phyloP scores from a whole-genome alignment of 345 rosid species.

The Tarenaya hassleriana region DNA sequence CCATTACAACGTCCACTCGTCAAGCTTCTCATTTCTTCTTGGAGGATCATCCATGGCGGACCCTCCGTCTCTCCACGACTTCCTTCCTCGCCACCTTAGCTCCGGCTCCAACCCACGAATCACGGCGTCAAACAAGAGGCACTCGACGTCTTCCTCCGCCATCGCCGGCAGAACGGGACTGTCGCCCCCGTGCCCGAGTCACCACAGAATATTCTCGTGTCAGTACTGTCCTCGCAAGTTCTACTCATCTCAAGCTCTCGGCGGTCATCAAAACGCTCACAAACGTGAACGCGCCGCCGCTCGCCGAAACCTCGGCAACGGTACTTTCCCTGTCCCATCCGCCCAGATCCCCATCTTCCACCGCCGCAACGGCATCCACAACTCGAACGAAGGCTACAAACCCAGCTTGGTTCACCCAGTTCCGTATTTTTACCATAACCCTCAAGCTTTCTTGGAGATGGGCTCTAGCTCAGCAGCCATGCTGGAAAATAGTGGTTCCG shows the following conservation, averaged over 20 bases:
- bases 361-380: not conserved
- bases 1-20: no score
- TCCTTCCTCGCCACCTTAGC: constrained; percentile 10
- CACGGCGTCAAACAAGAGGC: constrained; percentile 13
- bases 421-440: constrained; percentile 21
- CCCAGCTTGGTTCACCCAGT: constrained; percentile 11
- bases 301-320: constrained; percentile 40
- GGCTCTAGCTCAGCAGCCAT: not conserved
- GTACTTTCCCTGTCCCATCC: constrained; percentile 16
- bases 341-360: no score
- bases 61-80: constrained; percentile 20
- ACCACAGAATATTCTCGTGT: constrained; percentile 54
- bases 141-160: not conserved
- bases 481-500: not conserved
- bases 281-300: constrained; percentile 91
- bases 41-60: constrained; percentile 9
- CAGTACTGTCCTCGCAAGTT: constrained; percentile 86
- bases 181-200: constrained; percentile 14
- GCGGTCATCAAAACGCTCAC: constrained; percentile 98
- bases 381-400: constrained; percentile 7
- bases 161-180: constrained; percentile 15
- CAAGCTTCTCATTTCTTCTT: no score
- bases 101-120: constrained; percentile 25
- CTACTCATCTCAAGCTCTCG: constrained; percentile 92
- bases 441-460: not conserved